phyloP scores from a whole-genome alignment of 139 green algal genomes.

The Mesotaenium endlicherianum region DNA sequence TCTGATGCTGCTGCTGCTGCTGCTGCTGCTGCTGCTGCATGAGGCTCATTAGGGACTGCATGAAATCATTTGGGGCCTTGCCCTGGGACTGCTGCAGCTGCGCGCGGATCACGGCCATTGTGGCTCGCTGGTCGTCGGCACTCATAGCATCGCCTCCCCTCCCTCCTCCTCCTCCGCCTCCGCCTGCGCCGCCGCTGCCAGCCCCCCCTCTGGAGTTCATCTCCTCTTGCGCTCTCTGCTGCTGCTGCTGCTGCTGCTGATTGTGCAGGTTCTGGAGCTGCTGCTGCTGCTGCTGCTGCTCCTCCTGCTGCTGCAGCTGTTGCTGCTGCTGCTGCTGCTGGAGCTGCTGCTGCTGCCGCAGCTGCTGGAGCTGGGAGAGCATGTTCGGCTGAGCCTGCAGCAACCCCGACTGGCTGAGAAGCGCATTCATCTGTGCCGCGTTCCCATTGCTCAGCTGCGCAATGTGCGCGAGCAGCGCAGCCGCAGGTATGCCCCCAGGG shows the following conservation, averaged over 20 bases:
- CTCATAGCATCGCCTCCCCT: neutral
- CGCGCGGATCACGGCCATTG: neutral
- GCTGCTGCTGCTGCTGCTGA: constrained; percentile 33
- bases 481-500: neutral
- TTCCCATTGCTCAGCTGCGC: neutral
- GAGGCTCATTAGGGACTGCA: no score
- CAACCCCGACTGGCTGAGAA: neutral
- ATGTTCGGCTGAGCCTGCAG: neutral
- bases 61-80: no score
- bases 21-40: constrained; percentile 10
- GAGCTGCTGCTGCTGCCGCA: constrained; percentile 21
- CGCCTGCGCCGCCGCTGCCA: neutral
- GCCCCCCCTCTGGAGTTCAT: neutral
- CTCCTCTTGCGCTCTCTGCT: neutral
- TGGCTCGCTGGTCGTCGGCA: neutral
- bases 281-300: neutral
- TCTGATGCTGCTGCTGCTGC: neutral
- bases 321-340: constrained; percentile 32
- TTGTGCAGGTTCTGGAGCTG: neutral
- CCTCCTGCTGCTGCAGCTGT: neutral
- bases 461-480: neutral
- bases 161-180: neutral
- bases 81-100: neutral
- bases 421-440: neutral
- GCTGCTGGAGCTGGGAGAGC: constrained; percentile 7